Conservation (phyloP, 352 stramenopile genomes). For the Phytophthora uliginosa region DNA sequence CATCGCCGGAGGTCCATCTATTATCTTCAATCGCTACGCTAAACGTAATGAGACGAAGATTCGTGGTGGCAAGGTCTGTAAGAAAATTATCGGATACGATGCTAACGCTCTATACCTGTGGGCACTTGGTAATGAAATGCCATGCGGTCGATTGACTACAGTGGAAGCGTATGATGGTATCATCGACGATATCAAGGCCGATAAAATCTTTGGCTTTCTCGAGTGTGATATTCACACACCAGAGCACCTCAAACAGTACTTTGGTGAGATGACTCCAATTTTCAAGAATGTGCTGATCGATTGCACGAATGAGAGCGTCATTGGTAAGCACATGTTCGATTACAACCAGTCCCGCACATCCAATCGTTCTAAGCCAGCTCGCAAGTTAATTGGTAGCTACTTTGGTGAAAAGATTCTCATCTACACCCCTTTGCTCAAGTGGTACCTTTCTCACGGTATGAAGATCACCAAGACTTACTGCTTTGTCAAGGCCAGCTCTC, state of each 20-base stretch:
- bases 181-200: conserved; percentile 12
- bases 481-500: too few species aligned
- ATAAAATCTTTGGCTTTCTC: not conserved
- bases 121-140: too few species aligned
- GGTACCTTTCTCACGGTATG: conserved; percentile 43
- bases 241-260: not conserved
- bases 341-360: too few species aligned
- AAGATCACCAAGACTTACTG: conserved; percentile 11
- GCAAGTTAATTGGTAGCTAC: conserved; percentile 23
- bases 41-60: not conserved
- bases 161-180: too few species aligned
- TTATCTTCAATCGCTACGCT: not conserved
- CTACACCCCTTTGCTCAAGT: conserved; percentile 43
- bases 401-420: conserved; percentile 47
- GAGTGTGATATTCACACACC: not conserved
- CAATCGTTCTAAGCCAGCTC: too few species aligned
- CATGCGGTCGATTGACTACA: too few species aligned
- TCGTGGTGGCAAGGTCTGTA: too few species aligned
- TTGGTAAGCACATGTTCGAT: too few species aligned
- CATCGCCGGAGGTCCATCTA: conserved; percentile 31
- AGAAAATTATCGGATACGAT: too few species aligned
- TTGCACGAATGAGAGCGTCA: too few species aligned
- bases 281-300: conserved; percentile 8
- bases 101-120: too few species aligned
- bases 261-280: conserved; percentile 32